These are phyloP conservation scores for Penicillium glabrum DNA, from an alignment of 2,329 filamentous ascomycete species.

Conservation along the genomic window DNA sequence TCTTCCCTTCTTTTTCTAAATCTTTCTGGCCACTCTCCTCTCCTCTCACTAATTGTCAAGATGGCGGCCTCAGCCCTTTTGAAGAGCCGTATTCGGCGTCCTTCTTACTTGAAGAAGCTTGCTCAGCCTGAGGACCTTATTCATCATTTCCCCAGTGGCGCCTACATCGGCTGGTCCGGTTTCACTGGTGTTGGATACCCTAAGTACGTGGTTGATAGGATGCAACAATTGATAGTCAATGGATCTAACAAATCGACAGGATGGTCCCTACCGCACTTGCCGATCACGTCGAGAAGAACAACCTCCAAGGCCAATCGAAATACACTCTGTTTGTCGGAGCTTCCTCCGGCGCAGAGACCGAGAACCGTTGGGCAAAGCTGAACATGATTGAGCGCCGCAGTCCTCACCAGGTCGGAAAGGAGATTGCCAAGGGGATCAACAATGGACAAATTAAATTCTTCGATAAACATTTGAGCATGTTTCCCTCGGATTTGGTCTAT, in stretches of 20 bases:
- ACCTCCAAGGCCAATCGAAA: conserved; percentile 76
- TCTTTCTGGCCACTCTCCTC: conserved; percentile 14
- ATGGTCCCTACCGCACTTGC: conserved; percentile 82
- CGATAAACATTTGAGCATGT: conserved; percentile 92
- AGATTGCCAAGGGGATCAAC: conserved; percentile 88
- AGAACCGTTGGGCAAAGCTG: conserved; percentile 84
- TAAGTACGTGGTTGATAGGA: conserved; percentile 60
- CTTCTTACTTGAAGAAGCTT: conserved; percentile 77
- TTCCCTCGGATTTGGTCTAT: conserved; percentile 82
- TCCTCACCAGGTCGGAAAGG: conserved; percentile 87
- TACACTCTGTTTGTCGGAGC: conserved; percentile 88
- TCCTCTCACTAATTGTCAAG: conserved; percentile 12
- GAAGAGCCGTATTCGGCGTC: conserved; percentile 71
- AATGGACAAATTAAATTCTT: conserved; percentile 87
- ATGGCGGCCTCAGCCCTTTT: conserved; percentile 69
- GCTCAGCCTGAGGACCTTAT: conserved; percentile 77
- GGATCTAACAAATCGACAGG: conserved; percentile 43
- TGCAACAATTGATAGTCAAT: not conserved
- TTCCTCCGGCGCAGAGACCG: conserved; percentile 85
- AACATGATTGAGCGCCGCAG: conserved; percentile 87
- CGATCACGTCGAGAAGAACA: conserved; percentile 86
- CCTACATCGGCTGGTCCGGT: conserved; percentile 89
- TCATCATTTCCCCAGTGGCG: conserved; percentile 75
- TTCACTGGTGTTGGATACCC: conserved; percentile 90
- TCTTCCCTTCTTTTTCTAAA: conserved; percentile 10